Conservation (phyloP, 768 basidiomycete species). For the Russula sp. region DNA sequence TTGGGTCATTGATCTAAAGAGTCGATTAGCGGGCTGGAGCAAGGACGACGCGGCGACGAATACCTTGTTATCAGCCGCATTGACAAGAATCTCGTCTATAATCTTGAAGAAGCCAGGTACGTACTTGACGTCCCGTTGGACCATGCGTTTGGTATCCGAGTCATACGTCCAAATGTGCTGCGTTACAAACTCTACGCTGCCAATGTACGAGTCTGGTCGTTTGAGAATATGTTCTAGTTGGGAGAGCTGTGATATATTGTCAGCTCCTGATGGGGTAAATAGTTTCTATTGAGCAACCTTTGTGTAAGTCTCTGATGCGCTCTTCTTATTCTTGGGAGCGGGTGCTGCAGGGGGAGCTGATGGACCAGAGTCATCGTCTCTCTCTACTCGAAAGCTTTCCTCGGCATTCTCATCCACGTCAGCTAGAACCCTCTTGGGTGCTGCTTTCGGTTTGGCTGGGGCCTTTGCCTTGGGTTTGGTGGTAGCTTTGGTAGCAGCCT, state of each 20-base stretch:
- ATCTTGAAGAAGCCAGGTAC: constrained; percentile 99
- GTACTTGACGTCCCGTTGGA: constrained; percentile 72
- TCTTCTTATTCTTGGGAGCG: constrained; percentile 63
- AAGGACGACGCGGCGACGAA: constrained; percentile 21
- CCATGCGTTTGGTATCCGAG: constrained; percentile 75
- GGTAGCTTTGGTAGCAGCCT: constrained; percentile 37
- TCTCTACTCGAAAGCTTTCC: constrained; percentile 37
- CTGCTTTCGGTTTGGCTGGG: constrained; percentile 42
- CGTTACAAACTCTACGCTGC: constrained; percentile 83
- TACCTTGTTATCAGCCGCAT: constrained; percentile 99
- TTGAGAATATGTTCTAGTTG: constrained; percentile 93
- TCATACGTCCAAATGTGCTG: constrained; percentile 95
- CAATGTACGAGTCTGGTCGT: constrained; percentile 93
- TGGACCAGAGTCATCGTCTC: constrained; percentile 32
- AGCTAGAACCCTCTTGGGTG: constrained; percentile 57
- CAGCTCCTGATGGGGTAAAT: neutral
- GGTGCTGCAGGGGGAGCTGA: constrained; percentile 23
- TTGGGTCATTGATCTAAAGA: constrained; percentile 80
- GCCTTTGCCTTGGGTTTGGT: constrained; percentile 42
- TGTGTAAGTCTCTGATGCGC: constrained; percentile 83
- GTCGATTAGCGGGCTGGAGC: neutral
- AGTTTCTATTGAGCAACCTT: constrained; percentile 45
- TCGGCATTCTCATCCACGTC: constrained; percentile 57
- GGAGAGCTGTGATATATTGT: constrained; percentile 52
- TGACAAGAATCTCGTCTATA: constrained; percentile 97